Evolutionary conservation across 129 eudicot species (phyloP).

Genomic region (Ambrosia artemisiifolia): DNA sequence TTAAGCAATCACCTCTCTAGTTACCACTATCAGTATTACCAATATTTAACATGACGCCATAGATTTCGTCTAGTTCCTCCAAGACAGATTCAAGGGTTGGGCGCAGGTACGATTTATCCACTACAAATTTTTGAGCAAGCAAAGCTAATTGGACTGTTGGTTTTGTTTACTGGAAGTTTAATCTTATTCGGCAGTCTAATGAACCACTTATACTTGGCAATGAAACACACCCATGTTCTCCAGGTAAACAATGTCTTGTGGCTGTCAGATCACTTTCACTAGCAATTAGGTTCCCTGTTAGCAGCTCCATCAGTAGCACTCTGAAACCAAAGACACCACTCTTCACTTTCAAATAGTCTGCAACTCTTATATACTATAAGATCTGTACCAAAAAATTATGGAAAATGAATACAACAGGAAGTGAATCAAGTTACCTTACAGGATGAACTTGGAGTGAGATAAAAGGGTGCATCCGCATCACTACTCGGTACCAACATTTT

Average conservation of each 20-base stretch:
- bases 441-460: constrained; percentile 2
- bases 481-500: constrained; percentile 13
- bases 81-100: constrained; percentile 23
- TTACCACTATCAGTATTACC: neutral
- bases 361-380: neutral
- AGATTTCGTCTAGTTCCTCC: constrained; percentile 26
- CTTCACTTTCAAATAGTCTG: constrained; percentile 15
- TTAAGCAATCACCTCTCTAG: too few species aligned
- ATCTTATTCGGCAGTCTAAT: constrained; percentile 5
- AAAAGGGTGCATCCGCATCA: constrained; percentile 6
- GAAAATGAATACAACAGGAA: neutral
- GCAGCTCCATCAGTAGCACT: constrained; percentile 15
- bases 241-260: neutral
- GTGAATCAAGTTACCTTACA: neutral
- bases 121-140: constrained; percentile 25
- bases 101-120: neutral
- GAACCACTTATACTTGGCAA: neutral
- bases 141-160: constrained; percentile 9
- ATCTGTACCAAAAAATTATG: neutral
- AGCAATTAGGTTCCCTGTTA: constrained; percentile 11
- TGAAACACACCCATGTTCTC: constrained; percentile 12
- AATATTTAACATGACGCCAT: constrained; percentile 11
- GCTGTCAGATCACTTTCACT: neutral
- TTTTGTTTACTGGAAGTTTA: neutral
- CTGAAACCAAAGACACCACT: constrained; percentile 12